Evolutionary conservation across 148 eudicot genomes (phyloP).

Genomic region (Pouteria glomerata): DNA sequence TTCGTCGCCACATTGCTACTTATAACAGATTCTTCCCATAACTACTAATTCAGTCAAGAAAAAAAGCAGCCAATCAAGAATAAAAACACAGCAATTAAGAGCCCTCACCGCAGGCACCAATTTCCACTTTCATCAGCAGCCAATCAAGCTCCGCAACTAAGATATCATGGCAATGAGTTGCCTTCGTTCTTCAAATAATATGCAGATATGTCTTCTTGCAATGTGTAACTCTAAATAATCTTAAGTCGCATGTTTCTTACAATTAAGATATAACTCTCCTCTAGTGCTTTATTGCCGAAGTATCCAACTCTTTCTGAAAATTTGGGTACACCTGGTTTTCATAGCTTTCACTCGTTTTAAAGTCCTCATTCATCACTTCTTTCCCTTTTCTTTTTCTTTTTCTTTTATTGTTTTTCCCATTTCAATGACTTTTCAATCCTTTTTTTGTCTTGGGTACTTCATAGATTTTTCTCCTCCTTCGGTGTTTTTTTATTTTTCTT

Average conservation of each 20-base stretch:
- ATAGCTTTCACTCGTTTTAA: slow-evolving; percentile 5
- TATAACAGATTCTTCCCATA: background rate
- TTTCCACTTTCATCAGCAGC: slow-evolving; percentile 24
- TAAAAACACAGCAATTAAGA: slow-evolving; percentile 14
- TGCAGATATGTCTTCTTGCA: slow-evolving; percentile 1
- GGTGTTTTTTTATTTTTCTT: background rate
- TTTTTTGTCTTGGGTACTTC: background rate
- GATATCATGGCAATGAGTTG: slow-evolving; percentile 7
- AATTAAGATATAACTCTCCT: background rate
- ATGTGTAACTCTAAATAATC: background rate
- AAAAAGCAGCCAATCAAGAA: slow-evolving; percentile 6
- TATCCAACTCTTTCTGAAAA: background rate
- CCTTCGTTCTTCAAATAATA: slow-evolving; percentile 18
- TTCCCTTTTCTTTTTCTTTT: slow-evolving; percentile 3
- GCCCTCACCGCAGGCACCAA: slow-evolving; percentile 32
- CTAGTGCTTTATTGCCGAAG: background rate
- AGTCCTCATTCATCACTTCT: background rate
- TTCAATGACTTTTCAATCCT: background rate
- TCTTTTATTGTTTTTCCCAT: slow-evolving; percentile 9
- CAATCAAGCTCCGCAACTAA: slow-evolving; percentile 23
- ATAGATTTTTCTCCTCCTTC: slow-evolving; percentile 2
- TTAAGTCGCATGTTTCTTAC: background rate
- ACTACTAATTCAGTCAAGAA: background rate
- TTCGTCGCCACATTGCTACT: background rate
- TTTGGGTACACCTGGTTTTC: background rate